Evolutionary conservation across 371 early-diverging fungal species (phyloP), one percentile per base, ranked within the genome.

Genomic region (Gilbertella persicaria): DNA sequence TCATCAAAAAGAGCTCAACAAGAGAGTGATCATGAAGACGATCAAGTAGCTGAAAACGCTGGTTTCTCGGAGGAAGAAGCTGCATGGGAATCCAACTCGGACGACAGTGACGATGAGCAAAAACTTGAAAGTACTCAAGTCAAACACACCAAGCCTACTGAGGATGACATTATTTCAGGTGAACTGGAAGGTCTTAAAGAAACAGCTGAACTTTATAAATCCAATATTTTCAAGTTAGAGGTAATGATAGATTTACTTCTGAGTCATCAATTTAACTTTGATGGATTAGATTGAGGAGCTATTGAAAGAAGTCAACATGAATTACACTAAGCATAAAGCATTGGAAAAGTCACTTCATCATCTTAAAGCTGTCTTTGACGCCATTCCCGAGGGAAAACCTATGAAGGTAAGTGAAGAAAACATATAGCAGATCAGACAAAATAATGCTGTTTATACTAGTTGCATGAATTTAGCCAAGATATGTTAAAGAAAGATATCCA

Each of bases 141-240:
- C 5, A 73, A 69, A 28, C 51, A 45, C 5, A 57, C 59, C 28
- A 53, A 65, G 19, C 37, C 56, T n/a, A 71, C 75, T 14, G 56
- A 69, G 16, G 69, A 62, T 17, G 64, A 60, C 23, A 65, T 78
- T 21, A 89, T 91, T 5, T 84, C 88, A 44, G 91, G 90, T n/a
- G 97, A 97, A 71, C 80, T 96, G 25, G 90, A 89, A 60, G 85
- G 83, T 33, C 67, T 95, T 45, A 88, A 86, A 64, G 90, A 94
- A 44, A 88, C 92, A 0, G 78, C 87, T 3, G 88, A 91, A 46
- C 71, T 94, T 40, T 93, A 86, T 76, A 92, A 93, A 53, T 91
- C 93, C 21, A 96, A 96, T 67, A 80, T 97, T 41, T 94, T 96
- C 76, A 91, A 90, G 66, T 71, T 96, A 42, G 93, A 96, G 83